Conservation (phyloP, 176 grass and related monocot species). For the Raddia distichophylla region DNA sequence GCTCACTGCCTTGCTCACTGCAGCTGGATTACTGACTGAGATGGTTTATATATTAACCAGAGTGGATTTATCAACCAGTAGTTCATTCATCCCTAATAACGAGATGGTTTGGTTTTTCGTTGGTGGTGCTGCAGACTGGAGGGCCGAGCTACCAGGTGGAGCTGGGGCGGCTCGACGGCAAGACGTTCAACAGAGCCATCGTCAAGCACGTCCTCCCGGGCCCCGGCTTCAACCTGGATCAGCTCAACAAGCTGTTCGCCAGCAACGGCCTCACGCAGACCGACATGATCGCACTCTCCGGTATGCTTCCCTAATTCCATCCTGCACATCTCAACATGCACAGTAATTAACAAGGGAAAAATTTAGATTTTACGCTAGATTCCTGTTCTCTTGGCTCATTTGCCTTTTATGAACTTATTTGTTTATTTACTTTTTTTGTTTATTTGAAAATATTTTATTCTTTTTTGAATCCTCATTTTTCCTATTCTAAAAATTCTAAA, state of each 20-base stretch:
- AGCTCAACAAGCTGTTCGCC: slow-evolving; percentile 67
- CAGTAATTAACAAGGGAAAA: background rate
- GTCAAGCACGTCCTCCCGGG: slow-evolving; percentile 80
- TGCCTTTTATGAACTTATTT: too few relatives aligned
- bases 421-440: too few relatives aligned
- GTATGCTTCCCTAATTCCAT: background rate
- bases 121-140: slow-evolving; percentile 36
- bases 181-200: slow-evolving; percentile 59
- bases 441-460: too few relatives aligned
- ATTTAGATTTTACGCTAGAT: too few relatives aligned
- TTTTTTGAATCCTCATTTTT: too few relatives aligned
- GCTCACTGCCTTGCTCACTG: too few relatives aligned
- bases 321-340: background rate
- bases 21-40: too few relatives aligned
- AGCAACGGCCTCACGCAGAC: slow-evolving; percentile 72
- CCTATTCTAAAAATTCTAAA: too few relatives aligned
- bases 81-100: too few relatives aligned
- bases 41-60: background rate
- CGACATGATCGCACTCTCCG: slow-evolving; percentile 82
- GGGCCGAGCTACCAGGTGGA: slow-evolving; percentile 70
- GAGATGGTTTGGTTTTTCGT: background rate
- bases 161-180: slow-evolving; percentile 74
- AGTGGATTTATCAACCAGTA: background rate
- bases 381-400: too few relatives aligned
- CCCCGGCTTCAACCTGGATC: slow-evolving; percentile 65